phyloP scores from a whole-genome alignment of 768 basidiomycete species.

The Royoungia palumana region DNA sequence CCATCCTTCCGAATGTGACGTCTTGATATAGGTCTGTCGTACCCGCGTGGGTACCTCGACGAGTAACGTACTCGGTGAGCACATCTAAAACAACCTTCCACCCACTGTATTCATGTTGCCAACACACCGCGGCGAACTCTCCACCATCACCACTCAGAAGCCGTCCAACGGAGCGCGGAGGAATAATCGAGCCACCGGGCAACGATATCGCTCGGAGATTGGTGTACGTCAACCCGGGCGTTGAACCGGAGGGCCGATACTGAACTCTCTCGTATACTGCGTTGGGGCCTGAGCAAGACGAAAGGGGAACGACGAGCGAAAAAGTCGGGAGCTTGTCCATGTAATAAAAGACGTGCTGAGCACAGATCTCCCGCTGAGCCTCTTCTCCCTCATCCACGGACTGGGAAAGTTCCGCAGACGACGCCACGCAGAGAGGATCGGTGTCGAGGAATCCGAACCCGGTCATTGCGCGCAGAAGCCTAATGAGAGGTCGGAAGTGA shows the following conservation, averaged over 20 bases:
- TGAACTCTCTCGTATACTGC: conserved; percentile 69
- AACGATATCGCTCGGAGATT: conserved; percentile 67
- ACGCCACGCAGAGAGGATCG: conserved; percentile 54
- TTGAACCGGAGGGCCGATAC: conserved; percentile 47
- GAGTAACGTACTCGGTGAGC: conserved; percentile 70
- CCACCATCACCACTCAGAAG: conserved; percentile 70
- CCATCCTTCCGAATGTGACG: conserved; percentile 49
- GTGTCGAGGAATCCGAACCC: conserved; percentile 75
- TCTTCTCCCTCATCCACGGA: conserved; percentile 38
- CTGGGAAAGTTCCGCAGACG: conserved; percentile 41
- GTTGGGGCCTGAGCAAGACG: conserved; percentile 60
- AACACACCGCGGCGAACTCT: conserved; percentile 63
- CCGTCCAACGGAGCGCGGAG: conserved; percentile 61
- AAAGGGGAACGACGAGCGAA: conserved; percentile 67
- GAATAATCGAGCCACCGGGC: conserved; percentile 73
- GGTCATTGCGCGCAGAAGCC: conserved; percentile 73
- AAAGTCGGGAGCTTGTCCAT: conserved; percentile 69
- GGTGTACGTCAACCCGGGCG: conserved; percentile 54
- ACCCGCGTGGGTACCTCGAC: conserved; percentile 43
- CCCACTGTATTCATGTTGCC: conserved; percentile 80
- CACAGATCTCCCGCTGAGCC: conserved; percentile 57
- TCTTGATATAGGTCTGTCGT: conserved; percentile 45
- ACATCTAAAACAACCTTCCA: conserved; percentile 87
- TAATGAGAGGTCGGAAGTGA: conserved; percentile 64
- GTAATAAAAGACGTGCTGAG: conserved; percentile 70